These are phyloP conservation scores for Ceratobasidium sp. DNA, from an alignment of 1,284 basidiomycete species.

Conservation along the genomic window DNA sequence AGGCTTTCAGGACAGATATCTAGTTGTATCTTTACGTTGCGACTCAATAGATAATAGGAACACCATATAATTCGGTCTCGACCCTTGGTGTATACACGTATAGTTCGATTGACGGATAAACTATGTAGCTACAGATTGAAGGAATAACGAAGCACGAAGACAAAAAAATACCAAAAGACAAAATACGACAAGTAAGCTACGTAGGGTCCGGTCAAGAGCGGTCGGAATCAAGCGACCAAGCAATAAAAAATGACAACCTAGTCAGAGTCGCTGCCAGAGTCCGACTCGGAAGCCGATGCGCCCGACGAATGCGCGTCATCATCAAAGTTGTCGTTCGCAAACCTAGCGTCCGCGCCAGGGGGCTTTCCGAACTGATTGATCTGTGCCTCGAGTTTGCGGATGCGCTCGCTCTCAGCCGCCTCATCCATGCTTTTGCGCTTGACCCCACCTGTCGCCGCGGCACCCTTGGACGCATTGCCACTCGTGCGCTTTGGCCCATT, in stretches of 20 bases:
- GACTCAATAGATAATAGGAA: background rate
- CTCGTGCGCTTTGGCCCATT: conserved; percentile 60
- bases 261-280: conserved; percentile 83
- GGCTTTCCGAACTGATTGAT: conserved; percentile 66
- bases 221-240: conserved; percentile 20
- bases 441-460: conserved; percentile 85
- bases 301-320: conserved; percentile 63
- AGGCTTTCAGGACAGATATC: conserved; percentile 62
- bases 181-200: conserved; percentile 46
- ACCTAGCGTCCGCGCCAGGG: conserved; percentile 55
- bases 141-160: conserved; percentile 17
- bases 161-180: conserved; percentile 20
- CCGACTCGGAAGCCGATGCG: conserved; percentile 59
- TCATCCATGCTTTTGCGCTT: conserved; percentile 94
- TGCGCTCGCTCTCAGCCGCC: conserved; percentile 89
- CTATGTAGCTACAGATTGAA: conserved; percentile 45
- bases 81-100: conserved; percentile 29
- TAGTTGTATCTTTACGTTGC: conserved; percentile 29
- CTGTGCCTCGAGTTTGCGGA: conserved; percentile 84
- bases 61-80: background rate
- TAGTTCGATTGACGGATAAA: conserved; percentile 43
- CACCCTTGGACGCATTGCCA: conserved; percentile 67
- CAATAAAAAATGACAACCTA: conserved; percentile 57
- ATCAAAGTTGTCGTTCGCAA: conserved; percentile 57
- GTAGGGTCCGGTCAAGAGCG: conserved; percentile 14